phyloP scores from a whole-genome alignment of 176 grass and related monocot species.

The Tillandsia leiboldiana region DNA sequence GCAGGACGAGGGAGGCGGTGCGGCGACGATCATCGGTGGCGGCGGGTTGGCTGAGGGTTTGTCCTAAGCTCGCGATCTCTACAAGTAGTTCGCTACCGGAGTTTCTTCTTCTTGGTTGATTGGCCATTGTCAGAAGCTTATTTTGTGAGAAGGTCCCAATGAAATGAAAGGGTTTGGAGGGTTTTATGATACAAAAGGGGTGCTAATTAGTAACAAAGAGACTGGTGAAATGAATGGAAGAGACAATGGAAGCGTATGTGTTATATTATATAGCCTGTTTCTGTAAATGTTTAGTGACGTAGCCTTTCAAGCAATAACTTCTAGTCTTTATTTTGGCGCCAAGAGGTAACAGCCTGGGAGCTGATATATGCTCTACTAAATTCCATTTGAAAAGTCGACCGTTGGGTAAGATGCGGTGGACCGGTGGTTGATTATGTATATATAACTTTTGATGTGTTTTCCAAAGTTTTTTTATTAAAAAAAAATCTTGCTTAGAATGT shows the following conservation, averaged over 20 bases:
- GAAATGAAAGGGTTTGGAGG: background rate
- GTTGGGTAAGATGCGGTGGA: background rate
- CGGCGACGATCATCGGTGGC: background rate
- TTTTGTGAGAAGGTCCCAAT: background rate
- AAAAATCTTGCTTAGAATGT: too few species aligned
- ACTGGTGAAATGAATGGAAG: background rate
- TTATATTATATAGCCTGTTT: too few species aligned
- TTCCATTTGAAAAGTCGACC: background rate
- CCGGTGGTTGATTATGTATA: background rate
- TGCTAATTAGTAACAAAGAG: background rate
- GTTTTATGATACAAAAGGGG: background rate
- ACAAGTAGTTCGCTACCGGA: too few species aligned
- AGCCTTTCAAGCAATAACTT: background rate
- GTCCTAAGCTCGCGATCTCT: background rate
- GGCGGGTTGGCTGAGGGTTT: background rate
- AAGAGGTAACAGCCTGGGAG: background rate
- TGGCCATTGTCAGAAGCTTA: too few species aligned
- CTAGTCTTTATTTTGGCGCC: background rate
- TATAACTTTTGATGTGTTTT: too few species aligned
- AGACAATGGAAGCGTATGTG: too few species aligned
- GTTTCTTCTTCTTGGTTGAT: too few species aligned
- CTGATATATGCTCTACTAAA: background rate
- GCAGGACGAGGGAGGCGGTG: slow-evolving; percentile 7
- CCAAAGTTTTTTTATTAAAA: too few species aligned
- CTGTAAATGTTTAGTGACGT: background rate